phyloP scores from a whole-genome alignment of 192 early-diverging fungal genomes.

The Podochytrium sp. region DNA sequence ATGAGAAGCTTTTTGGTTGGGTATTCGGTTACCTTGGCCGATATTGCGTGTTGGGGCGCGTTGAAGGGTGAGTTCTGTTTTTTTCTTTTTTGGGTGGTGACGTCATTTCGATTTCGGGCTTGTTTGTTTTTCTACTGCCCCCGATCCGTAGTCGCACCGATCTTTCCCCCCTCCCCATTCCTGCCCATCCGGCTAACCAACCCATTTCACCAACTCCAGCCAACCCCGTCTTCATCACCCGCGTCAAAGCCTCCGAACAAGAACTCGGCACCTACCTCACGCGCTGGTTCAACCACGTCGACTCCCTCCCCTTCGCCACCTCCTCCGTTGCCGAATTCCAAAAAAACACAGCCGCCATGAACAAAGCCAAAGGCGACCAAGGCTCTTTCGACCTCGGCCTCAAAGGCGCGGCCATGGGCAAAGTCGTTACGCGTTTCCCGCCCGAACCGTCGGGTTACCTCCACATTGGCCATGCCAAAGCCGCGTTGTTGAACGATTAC shows the following conservation, averaged over 20 bases:
- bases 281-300: conserved; percentile 82
- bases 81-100: not conserved
- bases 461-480: conserved; percentile 99
- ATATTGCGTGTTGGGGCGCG: conserved; percentile 87
- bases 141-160: no score
- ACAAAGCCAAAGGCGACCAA: conserved; percentile 64
- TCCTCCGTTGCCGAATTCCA: conserved; percentile 49
- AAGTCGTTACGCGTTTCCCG: conserved; percentile 97
- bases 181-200: not conserved
- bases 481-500: conserved; percentile 96
- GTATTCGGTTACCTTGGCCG: conserved; percentile 76
- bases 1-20: conserved; percentile 83
- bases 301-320: conserved; percentile 58
- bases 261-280: conserved; percentile 71
- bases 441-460: conserved; percentile 98
- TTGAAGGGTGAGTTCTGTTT: conserved; percentile 62
- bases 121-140: not conserved
- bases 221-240: conserved; percentile 77
- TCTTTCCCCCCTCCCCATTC: not conserved
- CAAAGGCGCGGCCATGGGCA: conserved; percentile 75
- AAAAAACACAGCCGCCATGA: conserved; percentile 45
- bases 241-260: conserved; percentile 72
- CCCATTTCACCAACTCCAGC: conserved; percentile 39
- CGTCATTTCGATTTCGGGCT: not conserved
- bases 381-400: conserved; percentile 94